These are phyloP conservation scores for Cercospora sesami DNA, from an alignment of 2,329 filamentous ascomycete genomes.

Conservation along the genomic window DNA sequence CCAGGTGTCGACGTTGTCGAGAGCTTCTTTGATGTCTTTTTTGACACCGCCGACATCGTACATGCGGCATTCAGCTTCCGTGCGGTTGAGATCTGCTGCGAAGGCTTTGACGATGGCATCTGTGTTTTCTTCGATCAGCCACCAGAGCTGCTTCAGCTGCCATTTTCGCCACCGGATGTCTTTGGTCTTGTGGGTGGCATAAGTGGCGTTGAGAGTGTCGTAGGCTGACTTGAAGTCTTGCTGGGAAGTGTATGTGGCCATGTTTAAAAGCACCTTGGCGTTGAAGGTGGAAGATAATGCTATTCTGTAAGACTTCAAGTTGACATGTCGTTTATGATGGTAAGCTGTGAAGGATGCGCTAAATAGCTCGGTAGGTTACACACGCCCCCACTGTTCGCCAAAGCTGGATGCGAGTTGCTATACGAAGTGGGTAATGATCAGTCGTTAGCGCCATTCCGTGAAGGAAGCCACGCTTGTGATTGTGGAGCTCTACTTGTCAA, in stretches of 20 bases:
- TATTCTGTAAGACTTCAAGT: neutral
- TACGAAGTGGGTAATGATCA: neutral
- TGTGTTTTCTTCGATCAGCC: slow-evolving; percentile 17
- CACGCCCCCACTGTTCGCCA: neutral
- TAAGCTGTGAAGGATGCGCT: neutral
- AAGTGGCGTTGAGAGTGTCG: slow-evolving; percentile 14
- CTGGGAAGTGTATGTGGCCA: slow-evolving; percentile 11
- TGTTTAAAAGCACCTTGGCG: too few species aligned
- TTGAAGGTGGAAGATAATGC: too few species aligned
- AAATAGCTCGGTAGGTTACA: neutral
- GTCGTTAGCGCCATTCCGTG: neutral
- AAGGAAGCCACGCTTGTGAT: neutral
- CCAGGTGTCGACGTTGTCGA: slow-evolving; percentile 18
- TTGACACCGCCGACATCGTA: slow-evolving; percentile 18
- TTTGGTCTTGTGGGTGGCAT: slow-evolving; percentile 19
- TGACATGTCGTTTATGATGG: neutral
- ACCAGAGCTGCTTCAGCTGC: slow-evolving; percentile 23
- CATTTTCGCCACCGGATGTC: slow-evolving; percentile 21
- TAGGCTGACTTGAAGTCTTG: slow-evolving; percentile 15
- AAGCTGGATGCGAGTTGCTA: neutral
- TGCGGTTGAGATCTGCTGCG: slow-evolving; percentile 13
- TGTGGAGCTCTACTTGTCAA: neutral
- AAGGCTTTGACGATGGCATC: slow-evolving; percentile 14
- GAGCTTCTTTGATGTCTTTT: slow-evolving; percentile 16
- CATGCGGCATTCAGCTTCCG: slow-evolving; percentile 15